Conservation (phyloP, 129 eudicot genomes). For the Smallanthus sonchifolius region DNA sequence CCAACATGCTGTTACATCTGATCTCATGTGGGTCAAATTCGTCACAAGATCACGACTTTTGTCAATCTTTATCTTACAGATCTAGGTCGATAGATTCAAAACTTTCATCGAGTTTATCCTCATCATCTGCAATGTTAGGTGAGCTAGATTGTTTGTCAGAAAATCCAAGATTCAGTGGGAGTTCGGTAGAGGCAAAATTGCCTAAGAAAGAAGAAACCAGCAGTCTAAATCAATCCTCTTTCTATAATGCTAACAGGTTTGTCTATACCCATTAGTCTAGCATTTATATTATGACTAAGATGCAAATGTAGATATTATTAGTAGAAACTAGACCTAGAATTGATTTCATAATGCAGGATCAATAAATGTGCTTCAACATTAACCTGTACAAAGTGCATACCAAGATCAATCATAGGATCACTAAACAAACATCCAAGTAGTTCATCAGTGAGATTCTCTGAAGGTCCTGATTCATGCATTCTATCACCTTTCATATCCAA, state of each 20-base stretch:
- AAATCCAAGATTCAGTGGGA: slow-evolving; percentile 66
- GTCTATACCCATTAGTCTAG: neutral
- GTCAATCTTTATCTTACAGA: slow-evolving; percentile 63
- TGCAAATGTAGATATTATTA: neutral
- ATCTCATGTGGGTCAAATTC: slow-evolving; percentile 87
- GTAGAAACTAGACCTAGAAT: neutral
- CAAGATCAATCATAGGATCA: slow-evolving; percentile 58
- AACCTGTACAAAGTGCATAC: slow-evolving; percentile 62
- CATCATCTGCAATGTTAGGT: slow-evolving; percentile 67
- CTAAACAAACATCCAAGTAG: slow-evolving; percentile 55
- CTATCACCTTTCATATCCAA: slow-evolving; percentile 49
- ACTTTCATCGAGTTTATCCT: slow-evolving; percentile 73
- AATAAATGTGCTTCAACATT: slow-evolving; percentile 38
- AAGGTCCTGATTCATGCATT: slow-evolving; percentile 41
- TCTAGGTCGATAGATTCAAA: slow-evolving; percentile 62
- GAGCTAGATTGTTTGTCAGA: slow-evolving; percentile 71
- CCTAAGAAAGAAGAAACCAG: slow-evolving; percentile 44
- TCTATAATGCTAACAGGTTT: slow-evolving; percentile 73
- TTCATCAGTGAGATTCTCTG: slow-evolving; percentile 72
- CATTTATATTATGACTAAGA: neutral
- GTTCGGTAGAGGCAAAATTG: slow-evolving; percentile 67
- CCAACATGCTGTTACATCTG: slow-evolving; percentile 46
- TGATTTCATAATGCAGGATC: slow-evolving; percentile 36
- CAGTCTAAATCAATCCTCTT: slow-evolving; percentile 62
- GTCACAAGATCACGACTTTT: slow-evolving; percentile 73